A percentile compares a stretch with the other conserved stretches of the same genome.
Conservation (phyloP, 2,329 filamentous ascomycete genomes). For the Chrysosporium keratinophilum region DNA sequence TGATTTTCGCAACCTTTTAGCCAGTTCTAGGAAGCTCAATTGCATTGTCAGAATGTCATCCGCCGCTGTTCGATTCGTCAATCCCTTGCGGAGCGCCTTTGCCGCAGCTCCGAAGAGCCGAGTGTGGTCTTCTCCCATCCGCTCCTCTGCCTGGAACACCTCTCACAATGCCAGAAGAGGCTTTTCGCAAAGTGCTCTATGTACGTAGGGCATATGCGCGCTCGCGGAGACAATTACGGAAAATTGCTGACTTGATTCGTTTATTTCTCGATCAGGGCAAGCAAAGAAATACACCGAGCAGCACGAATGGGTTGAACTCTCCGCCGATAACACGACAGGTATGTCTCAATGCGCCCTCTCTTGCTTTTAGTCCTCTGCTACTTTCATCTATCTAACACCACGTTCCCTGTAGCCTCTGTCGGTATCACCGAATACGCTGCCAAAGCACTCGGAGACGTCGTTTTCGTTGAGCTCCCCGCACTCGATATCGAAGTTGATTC, state of each 20-base stretch:
- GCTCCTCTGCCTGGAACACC: conserved; percentile 10
- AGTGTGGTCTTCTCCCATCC: conserved; percentile 12
- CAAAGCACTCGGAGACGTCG: conserved; percentile 85
- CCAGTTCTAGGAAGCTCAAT: background rate
- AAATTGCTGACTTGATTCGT: conserved; percentile 5
- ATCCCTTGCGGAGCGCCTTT: conserved; percentile 14
- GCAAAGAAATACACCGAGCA: conserved; percentile 85
- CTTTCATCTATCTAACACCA: conserved; percentile 1
- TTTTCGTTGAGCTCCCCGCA: conserved; percentile 89
- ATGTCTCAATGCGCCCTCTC: conserved; percentile 20
- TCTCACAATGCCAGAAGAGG: conserved; percentile 21
- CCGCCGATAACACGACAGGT: conserved; percentile 70
- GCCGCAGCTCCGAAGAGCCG: conserved; percentile 12
- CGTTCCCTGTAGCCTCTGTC: conserved; percentile 45
- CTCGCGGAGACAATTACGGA: background rate
- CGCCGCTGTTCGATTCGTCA: conserved; percentile 23
- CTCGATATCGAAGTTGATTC: conserved; percentile 55
- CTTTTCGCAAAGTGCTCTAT: conserved; percentile 34
- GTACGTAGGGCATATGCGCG: conserved; percentile 22
- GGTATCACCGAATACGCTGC: conserved; percentile 91
- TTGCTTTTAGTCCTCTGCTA: background rate
- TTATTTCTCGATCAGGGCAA: conserved; percentile 25
- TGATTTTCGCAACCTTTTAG: background rate
- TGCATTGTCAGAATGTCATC: conserved; percentile 26
- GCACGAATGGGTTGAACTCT: conserved; percentile 95